These are phyloP conservation scores for Vickermania ingenoplastis DNA, from an alignment of 208 protist species.

Conservation along the genomic window DNA sequence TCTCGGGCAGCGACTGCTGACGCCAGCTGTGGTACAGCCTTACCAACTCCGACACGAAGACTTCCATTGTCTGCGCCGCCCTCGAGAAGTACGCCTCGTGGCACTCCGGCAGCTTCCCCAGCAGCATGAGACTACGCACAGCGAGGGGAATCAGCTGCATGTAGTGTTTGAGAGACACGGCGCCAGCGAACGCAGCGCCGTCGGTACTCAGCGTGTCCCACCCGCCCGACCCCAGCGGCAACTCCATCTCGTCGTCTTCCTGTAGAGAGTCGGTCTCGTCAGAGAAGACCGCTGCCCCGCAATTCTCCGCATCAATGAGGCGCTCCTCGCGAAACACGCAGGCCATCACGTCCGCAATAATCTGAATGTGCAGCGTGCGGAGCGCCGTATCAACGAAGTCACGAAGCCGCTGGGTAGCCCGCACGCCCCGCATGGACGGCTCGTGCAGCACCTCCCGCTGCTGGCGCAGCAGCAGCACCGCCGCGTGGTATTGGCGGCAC, in stretches of 20 bases:
- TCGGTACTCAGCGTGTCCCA: background rate
- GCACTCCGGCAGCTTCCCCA: constrained; percentile 50
- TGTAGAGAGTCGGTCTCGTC: background rate
- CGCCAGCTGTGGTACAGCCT: constrained; percentile 67
- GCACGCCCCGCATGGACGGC: constrained; percentile 30
- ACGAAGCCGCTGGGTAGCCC: constrained; percentile 39
- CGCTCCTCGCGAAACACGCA: constrained; percentile 72
- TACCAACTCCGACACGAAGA: constrained; percentile 65
- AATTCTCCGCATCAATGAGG: constrained; percentile 42
- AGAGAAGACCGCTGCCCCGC: constrained; percentile 49
- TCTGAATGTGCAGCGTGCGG: constrained; percentile 38
- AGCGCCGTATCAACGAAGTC: constrained; percentile 44
- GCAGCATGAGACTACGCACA: constrained; percentile 48
- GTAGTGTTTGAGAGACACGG: constrained; percentile 39
- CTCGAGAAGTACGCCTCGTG: constrained; percentile 68
- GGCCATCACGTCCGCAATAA: constrained; percentile 62
- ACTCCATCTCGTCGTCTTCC: background rate
- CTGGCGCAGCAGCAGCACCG: constrained; percentile 36
- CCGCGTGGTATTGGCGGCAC: constrained; percentile 48
- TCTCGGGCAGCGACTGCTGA: constrained; percentile 21
- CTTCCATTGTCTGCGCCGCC: constrained; percentile 47
- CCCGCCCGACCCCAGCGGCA: background rate
- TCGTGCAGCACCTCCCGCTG: constrained; percentile 30
- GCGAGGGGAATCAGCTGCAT: constrained; percentile 69
- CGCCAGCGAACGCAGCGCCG: background rate